Percentiles rank a stretch among this genome's conserved stretches.
These are phyloP conservation scores for Endoconidiophora polonica DNA, from an alignment of 2,329 filamentous ascomycete species.

Conservation along the genomic window DNA sequence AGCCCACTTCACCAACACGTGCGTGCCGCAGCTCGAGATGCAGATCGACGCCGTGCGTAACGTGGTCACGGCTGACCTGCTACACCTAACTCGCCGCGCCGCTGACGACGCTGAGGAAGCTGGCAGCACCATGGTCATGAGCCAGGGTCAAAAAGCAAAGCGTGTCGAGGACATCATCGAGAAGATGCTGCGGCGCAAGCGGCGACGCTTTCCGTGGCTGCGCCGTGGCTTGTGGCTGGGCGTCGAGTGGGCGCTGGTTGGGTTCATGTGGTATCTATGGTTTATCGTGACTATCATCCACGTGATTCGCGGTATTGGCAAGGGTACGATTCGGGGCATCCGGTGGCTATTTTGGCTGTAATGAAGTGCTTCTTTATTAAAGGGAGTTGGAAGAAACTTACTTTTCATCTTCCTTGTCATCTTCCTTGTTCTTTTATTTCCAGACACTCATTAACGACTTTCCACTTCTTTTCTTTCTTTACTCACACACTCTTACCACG, in stretches of 20 bases:
- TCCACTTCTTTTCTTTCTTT: neutral
- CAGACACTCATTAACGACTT: neutral
- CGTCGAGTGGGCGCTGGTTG: conserved; percentile 76
- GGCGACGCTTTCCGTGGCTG: conserved; percentile 54
- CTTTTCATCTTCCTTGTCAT: conserved; percentile 1
- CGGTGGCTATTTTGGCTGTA: conserved; percentile 74
- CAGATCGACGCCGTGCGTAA: conserved; percentile 31
- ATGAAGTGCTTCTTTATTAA: conserved; percentile 10
- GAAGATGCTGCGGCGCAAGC: conserved; percentile 53
- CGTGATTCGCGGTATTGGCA: conserved; percentile 44
- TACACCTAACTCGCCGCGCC: conserved; percentile 44
- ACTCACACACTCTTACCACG: neutral
- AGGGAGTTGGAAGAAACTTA: neutral
- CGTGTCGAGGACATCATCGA: conserved; percentile 64
- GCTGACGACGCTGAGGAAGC: conserved; percentile 70
- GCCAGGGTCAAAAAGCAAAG: conserved; percentile 66
- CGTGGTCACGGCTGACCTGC: conserved; percentile 35
- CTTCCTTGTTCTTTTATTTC: neutral
- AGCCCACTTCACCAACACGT: conserved; percentile 33
- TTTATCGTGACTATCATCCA: conserved; percentile 66
- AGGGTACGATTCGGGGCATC: conserved; percentile 40
- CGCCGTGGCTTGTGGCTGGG: conserved; percentile 61
- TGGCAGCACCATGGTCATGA: conserved; percentile 56
- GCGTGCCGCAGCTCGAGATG: conserved; percentile 28
- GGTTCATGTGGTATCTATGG: conserved; percentile 91